Base-by-base conservation (phyloP, 108 stramenopile species). In the Skeletonema marinoi region DNA sequence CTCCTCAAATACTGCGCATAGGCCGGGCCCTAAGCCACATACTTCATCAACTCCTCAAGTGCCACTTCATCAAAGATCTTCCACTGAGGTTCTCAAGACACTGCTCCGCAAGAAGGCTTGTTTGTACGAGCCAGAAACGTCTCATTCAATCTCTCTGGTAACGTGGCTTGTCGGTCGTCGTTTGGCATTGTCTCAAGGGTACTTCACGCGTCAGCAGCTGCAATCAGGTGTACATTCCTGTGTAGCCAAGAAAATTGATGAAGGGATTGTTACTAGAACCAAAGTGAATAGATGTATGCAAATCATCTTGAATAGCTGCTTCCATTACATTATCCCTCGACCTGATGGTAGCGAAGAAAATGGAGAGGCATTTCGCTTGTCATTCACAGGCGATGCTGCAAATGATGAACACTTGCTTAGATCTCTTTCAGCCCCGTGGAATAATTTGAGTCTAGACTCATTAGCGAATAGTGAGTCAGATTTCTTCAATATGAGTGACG, bases 251-350 rank as follows among this genome's bases (percentile, higher is more conserved):
- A 93, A 93, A 68, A 96, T 96, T 64, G 86, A 92, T 12, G 76
- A 84, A 9, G 90, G 92, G 16, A 81, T 72, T 21, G 93, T 96
- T 72, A 96, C 95, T 17, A 73, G 95, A 35, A 96, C 95, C 29
- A 96, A 93, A 58, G 95, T 96, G 13, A 96, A 96, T 71, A 81
- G 95, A 19, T 96, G 95, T 82, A 96, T 96, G 54, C 95, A 96
- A 71, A 92, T 96, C 38, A 96, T 96, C 44, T 83, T 96, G 66
- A 96, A 96, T 82, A 89, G 88, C 25, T 96, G 95, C 77, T 96
- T 96, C 71, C 95, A 96, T 71, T 96, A 96, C 81, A 93, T 96
- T 30, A 96, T 96, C 32, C 95, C 92, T 2, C 72, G 89, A 38
- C 84, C 90, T 29, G 95, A 93, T 83, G 95, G 95, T 2, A 85